Conservation (phyloP, 345 rosid species). For the Aquilaria sinensis region DNA sequence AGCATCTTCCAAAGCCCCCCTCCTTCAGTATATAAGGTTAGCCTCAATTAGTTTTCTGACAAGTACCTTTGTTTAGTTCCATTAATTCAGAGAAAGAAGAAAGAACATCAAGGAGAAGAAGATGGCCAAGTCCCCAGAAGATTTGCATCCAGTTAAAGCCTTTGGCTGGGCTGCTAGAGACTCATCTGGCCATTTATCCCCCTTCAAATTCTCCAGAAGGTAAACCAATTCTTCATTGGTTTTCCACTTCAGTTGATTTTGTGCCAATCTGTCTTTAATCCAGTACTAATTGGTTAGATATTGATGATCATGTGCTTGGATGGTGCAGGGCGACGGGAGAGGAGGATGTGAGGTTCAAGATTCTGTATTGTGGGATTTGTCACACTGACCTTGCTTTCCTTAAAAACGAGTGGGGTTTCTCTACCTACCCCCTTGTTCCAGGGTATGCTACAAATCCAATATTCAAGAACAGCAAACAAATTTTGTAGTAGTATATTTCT, state of each 20-base stretch:
- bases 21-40: too few species aligned
- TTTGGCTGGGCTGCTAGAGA: slow-evolving; percentile 13
- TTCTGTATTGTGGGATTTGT: slow-evolving; percentile 68
- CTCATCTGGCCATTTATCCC: slow-evolving; percentile 3
- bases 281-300: too few species aligned
- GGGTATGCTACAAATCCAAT: slow-evolving; percentile 29
- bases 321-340: slow-evolving; percentile 47
- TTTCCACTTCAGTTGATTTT: background rate
- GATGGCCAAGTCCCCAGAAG: background rate
- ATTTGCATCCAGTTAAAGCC: background rate
- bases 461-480: too few species aligned
- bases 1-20: too few species aligned
- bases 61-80: too few species aligned
- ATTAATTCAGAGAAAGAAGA: too few species aligned
- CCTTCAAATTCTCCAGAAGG: slow-evolving; percentile 12
- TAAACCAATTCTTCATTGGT: background rate
- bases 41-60: too few species aligned
- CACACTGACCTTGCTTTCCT: slow-evolving; percentile 48
- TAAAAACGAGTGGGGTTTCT: slow-evolving; percentile 47
- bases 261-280: too few species aligned
- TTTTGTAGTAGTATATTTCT: too few species aligned
- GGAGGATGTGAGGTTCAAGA: slow-evolving; percentile 51
- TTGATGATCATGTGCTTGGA: too few species aligned
- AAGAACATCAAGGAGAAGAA: too few species aligned
- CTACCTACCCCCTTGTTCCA: slow-evolving; percentile 61